Percentiles rank a stretch among this genome's conserved stretches.
These are phyloP conservation scores for Solanum piurae DNA, from an alignment of 257 asterid species.

Conservation along the genomic window DNA sequence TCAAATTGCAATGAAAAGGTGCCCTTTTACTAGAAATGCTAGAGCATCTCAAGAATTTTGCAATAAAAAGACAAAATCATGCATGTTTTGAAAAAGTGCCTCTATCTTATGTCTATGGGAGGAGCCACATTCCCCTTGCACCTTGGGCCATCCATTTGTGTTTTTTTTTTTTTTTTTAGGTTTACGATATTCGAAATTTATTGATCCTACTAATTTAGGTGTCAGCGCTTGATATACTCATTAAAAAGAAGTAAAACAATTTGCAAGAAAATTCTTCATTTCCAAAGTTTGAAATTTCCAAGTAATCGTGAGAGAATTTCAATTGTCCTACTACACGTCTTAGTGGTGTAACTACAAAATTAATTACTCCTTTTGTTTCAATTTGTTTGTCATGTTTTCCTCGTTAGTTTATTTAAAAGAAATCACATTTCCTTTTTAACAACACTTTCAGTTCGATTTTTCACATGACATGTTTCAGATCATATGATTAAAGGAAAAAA, in stretches of 20 bases:
- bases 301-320: background rate
- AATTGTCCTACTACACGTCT: background rate
- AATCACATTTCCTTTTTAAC: background rate
- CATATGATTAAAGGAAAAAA: background rate
- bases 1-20: constrained; percentile 16
- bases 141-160: constrained; percentile 1
- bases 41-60: constrained; percentile 14
- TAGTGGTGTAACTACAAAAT: background rate
- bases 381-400: background rate
- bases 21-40: constrained; percentile 15
- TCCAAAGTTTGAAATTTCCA: background rate
- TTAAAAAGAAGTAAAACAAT: background rate
- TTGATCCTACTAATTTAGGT: background rate
- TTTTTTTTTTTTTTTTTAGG: background rate
- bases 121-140: constrained; percentile 1
- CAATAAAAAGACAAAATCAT: constrained; percentile 21
- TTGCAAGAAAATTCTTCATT: too few species aligned
- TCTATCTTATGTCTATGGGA: background rate
- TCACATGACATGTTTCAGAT: background rate
- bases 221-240: too few species aligned
- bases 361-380: background rate
- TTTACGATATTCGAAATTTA: background rate
- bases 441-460: background rate
- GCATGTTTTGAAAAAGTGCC: constrained; percentile 7
- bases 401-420: background rate